Evolutionary conservation across 23 red algal species (phyloP), one percentile per base, ranked within the genome.

Genomic region (Cyanidioschyzon merolae): DNA sequence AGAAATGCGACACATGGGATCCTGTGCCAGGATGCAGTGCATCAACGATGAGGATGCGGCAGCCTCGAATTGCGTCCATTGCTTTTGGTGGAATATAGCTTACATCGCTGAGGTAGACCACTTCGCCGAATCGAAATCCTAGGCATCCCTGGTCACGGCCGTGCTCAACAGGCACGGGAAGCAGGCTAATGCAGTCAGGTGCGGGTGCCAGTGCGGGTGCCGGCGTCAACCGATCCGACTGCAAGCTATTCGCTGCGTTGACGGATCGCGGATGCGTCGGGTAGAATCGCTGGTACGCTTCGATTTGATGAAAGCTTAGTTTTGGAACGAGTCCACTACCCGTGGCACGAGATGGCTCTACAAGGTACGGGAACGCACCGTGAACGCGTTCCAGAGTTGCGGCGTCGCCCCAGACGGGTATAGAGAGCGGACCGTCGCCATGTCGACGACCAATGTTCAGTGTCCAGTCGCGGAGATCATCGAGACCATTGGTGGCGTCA

Each of bases 401-500:
- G 12, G 63, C 63, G 29, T 71, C 63, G 63, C 63, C 63, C 63
- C 63, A 71, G 32, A 71, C 63, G 12, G 63, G 63, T 3, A 71
- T 71, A 71, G 16, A 71, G 63, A 35, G 32, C 63, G 63, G 63
- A 17, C 63, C 63, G 63, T 71, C 63, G 30, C 63, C 63, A 3
- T 32, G 21, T 35, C n/a, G n/a, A 3, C 21, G 21, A 35, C 63
- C 63, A 27, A 71, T 71, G 30, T 71, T 71, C 63, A 71, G 21
- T 27, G 63, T 71, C 63, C 63, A 71, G 74, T 78, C 74, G 51
- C 82, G 82, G 32, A 85, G 41, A 41, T 85, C 90, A 74, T 93
- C 90, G 12, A 93, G 76, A 25, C 90, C 90, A 36, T 84, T 34
- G 37, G 87, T 76, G 41, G 84, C 84, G 37, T 93, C 90, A 15